Evolutionary conservation across 108 stramenopile species (phyloP), one percentile per base, ranked within the genome.

Genomic region (Pseudonitzschia delicatissima): DNA sequence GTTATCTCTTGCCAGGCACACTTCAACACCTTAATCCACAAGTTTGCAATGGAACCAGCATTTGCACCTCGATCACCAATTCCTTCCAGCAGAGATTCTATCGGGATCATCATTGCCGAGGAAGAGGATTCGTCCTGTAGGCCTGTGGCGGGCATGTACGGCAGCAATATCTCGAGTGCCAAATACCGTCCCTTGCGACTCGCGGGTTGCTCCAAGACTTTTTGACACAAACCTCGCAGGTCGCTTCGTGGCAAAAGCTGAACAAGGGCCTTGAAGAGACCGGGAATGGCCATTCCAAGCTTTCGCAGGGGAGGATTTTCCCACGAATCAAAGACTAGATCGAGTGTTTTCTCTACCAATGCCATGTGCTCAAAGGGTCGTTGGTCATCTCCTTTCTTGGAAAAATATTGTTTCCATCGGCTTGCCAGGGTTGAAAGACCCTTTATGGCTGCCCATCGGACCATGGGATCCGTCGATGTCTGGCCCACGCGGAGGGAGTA

Each of bases 181-280:
- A 79, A 42, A 71, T 87, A 87, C 26, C 78, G 66, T 33, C 86
- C 86, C 53, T 84, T 82, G 12, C 82, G 75, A 64, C 74, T 78
- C 6, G 68, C 39, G 12, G 86, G 80, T 42, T 87, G 82, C 17
- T 55, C 31, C 39, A 83, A 33, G 0, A 82, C 66, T 6, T 68
- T 66, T 17, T 45, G 23, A n/a, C 76, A 71, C 28, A 87, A 52
- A 11, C 64, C 48, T 42, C 71, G 57, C 23, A 65, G 55, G 20
- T 33, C 25, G 34, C 49, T 1, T 26, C 62, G 31, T 39, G 55
- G 45, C n/a, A 79, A 17, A 15, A 80, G 57, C 15, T 64, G 39
- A 11, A 87, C 68, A n/a, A 83, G 12, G 3, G 66, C 68, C 49
- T 77, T 32, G 52, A 87, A 87, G 3, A 87, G 48, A 17, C 71